These are phyloP conservation scores for Radiomyces spectabilis DNA, from an alignment of 192 early-diverging fungal genomes.

Conservation along the genomic window DNA sequence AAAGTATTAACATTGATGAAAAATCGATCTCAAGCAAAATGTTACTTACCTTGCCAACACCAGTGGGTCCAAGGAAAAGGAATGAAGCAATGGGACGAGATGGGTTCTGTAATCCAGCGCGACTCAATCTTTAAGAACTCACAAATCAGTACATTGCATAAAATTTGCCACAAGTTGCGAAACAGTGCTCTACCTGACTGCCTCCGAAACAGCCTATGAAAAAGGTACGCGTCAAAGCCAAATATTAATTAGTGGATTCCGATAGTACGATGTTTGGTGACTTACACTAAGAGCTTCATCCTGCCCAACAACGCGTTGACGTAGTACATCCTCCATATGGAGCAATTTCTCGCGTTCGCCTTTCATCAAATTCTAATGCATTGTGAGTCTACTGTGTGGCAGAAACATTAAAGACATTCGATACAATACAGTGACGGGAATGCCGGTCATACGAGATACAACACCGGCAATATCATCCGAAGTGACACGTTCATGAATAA, in stretches of 20 bases:
- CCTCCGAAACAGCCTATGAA: conserved; percentile 71
- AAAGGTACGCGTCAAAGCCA: no score
- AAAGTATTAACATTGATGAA: no score
- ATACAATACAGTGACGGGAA: conserved; percentile 56
- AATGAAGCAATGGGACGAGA: conserved; percentile 86
- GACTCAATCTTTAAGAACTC: no score
- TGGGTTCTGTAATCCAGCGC: conserved; percentile 80
- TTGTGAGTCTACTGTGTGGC: neutral
- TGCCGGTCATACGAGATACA: conserved; percentile 68
- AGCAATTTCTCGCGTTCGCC: conserved; percentile 66
- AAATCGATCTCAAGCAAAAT: no score
- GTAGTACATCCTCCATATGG: conserved; percentile 59
- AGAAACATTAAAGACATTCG: neutral
- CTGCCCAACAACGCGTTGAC: conserved; percentile 75
- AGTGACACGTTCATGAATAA: conserved; percentile 77
- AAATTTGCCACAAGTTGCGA: neutral
- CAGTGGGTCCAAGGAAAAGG: conserved; percentile 94
- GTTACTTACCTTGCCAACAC: conserved; percentile 79
- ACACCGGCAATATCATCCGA: conserved; percentile 70
- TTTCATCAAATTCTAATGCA: conserved; percentile 46
- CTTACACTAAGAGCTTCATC: conserved; percentile 68
- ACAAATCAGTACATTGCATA: conserved; percentile 29
- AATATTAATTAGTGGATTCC: no score
- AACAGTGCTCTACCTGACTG: no score
- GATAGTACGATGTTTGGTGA: neutral